Base-by-base conservation (phyloP, 352 stramenopile species). In the Pythium coloratum region DNA sequence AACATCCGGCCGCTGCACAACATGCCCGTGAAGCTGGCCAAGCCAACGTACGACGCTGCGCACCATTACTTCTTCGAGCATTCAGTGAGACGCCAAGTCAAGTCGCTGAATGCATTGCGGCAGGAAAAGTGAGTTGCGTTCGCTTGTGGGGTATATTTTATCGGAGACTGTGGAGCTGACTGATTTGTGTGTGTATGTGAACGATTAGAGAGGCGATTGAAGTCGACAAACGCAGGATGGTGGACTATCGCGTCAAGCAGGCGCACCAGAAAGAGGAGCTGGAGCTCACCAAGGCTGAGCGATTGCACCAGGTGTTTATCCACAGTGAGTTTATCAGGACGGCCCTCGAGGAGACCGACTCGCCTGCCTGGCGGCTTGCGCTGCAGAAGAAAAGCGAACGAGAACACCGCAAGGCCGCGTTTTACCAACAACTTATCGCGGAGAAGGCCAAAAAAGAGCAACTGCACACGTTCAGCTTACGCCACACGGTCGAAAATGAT, bases 311-410 rank as follows among this genome's bases (percentile, higher is more conserved):
- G 8, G 81, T 81, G 6, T 90, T 86, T 53, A 77, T 91, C 36
- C 80, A 91, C 58, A 90, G 78, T 42, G 74, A 84, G 40, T 92
- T 82, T 40, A 91, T 91, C 64, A 90, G 91, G 55, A 82, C 84
- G 54, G 79, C 78, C 9, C 65, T 92, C 0, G 78, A 91, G 34
- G 84, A 92, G 64, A 89, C 82, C 3, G 77, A 92, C 5, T 90
- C 81, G 16, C 79, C 82, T 0, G 79, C 81, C 30, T 94, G 82
- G 84, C 81, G 78, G 53, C 53, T 77, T 7, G 86, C 83, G 14
- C 55, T 90, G 10, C 54, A 87, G 44, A 91, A 78, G 38, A 91
- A 90, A 56, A 72, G 72, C 61, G 73, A 79, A 30, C 76, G 84
- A 5, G 86, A 94, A 55, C 74, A 78, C 38, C 75, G 81, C 13